These are phyloP conservation scores for Talaromyces sp. DNA, from an alignment of 2,329 filamentous ascomycete genomes.

Conservation along the genomic window DNA sequence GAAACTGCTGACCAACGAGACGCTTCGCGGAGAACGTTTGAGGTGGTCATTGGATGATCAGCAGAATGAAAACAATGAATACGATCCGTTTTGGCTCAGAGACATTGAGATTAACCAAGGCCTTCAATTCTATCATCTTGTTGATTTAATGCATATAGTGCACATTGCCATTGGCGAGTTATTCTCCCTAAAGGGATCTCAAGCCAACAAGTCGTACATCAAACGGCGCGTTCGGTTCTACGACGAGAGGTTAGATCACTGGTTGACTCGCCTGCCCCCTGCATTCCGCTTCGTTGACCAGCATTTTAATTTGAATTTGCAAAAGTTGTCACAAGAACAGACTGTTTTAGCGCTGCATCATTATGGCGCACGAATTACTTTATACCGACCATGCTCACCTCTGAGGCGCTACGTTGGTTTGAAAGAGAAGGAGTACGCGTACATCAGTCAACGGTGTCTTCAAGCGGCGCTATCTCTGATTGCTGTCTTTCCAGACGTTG, in stretches of 20 bases:
- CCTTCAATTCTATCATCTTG: constrained; percentile 35
- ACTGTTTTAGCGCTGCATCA: constrained; percentile 38
- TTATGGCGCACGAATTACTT: constrained; percentile 37
- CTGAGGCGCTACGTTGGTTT: not conserved
- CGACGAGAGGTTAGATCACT: constrained; percentile 27
- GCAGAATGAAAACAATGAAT: constrained; percentile 12
- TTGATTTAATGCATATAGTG: constrained; percentile 34
- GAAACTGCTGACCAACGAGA: not conserved
- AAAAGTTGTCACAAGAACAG: constrained; percentile 26
- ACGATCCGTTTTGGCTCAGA: constrained; percentile 19
- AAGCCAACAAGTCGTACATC: constrained; percentile 25
- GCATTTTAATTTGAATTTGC: constrained; percentile 21
- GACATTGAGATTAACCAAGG: constrained; percentile 26
- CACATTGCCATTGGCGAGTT: constrained; percentile 35
- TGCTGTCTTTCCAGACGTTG: constrained; percentile 33
- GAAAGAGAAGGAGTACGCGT: constrained; percentile 5
- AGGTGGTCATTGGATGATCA: constrained; percentile 28
- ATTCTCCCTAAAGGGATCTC: constrained; percentile 36
- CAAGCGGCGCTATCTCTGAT: constrained; percentile 35
- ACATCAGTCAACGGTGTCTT: constrained; percentile 34
- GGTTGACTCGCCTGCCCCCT: constrained; percentile 30
- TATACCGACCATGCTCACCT: constrained; percentile 39
- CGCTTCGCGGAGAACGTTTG: constrained; percentile 20
- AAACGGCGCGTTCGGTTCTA: constrained; percentile 33
- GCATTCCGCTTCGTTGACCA: constrained; percentile 31